Base-by-base conservation (phyloP, 768 basidiomycete genomes). In the Paxillus involutus region DNA sequence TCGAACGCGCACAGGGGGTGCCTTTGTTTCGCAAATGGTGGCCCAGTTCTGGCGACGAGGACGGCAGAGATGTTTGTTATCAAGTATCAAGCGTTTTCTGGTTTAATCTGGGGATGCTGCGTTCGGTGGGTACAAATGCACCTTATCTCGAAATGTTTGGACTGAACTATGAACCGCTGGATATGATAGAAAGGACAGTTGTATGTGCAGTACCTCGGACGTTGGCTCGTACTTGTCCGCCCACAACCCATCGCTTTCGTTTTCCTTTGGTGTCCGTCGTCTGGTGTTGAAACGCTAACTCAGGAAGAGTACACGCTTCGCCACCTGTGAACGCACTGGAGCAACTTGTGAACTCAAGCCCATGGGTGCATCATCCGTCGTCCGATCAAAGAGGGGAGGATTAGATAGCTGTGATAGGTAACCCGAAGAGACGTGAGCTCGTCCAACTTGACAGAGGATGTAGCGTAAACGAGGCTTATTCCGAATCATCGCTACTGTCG, bases 171-270 rank as follows among this genome's bases (percentile, higher is more conserved):
- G 21, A 21, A 21, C 21, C 21, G 21, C 21, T 3, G 21, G 21
- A 21, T 21, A 21, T 21, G 21, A 21, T 21, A 21, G 21, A 21
- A 21, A 21, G 21, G 21, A 21, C 21, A 21, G 21, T 21, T 21
- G 21, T 21, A 21, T 21, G 21, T 3, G 21, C 21, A 21, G 21
- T 47, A 82, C 86, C 73, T 84, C 84, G 9, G 80, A 75, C 2
- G 59, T 75, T 19, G 85, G 85, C 64, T 85, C 81, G 58, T 86
- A 83, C 36, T 77, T 78, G 63, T 87, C 86, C 6, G 84, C 77
- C 86, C 86, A 86, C 47, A 86, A 64, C 44, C 65, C 61, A 48
- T 75, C 75, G 74, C 54, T 70, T 72, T 19, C 17, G 16, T 52
- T 71, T 72, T 16, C 61, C 67, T 24, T 70, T 71, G 57, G 53